These are phyloP conservation scores for Boletus semigastroideus DNA, from an alignment of 1,284 basidiomycete genomes.

Conservation along the genomic window DNA sequence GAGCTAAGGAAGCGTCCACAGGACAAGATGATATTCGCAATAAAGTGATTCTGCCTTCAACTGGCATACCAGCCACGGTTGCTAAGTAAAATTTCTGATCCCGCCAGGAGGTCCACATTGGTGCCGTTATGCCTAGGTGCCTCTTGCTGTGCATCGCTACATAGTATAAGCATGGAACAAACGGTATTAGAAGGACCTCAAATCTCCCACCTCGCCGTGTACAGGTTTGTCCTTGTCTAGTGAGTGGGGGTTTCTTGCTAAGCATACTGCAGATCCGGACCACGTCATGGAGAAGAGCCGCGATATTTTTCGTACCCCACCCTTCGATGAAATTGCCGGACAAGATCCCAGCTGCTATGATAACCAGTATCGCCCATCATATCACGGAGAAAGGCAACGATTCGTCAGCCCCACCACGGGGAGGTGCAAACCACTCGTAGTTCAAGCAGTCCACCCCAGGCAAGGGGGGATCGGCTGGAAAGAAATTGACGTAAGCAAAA, in stretches of 20 bases:
- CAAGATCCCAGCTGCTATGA: slow-evolving; percentile 14
- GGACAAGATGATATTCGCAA: too few species aligned
- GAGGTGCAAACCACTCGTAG: slow-evolving; percentile 21
- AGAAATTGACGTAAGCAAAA: slow-evolving; percentile 4
- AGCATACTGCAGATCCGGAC: not conserved
- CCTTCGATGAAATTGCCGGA: not conserved
- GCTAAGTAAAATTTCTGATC: not conserved
- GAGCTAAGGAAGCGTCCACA: too few species aligned
- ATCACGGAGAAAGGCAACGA: slow-evolving; percentile 18
- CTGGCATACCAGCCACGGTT: not conserved
- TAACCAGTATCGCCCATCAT: slow-evolving; percentile 17
- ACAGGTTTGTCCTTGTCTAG: slow-evolving; percentile 11
- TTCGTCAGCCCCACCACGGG: slow-evolving; percentile 25
- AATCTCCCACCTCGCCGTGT: not conserved
- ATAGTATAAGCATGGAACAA: slow-evolving; percentile 7
- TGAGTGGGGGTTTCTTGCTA: not conserved
- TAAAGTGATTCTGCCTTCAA: not conserved
- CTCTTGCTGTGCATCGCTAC: not conserved
- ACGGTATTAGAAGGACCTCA: not conserved
- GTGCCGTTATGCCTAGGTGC: not conserved
- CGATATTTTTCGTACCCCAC: not conserved
- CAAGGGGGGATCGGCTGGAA: not conserved
- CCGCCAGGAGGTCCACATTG: not conserved
- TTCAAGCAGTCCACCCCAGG: slow-evolving; percentile 25
- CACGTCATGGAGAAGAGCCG: not conserved